Evolutionary conservation across 208 protist species (phyloP).

Genomic region (Trypanosoma congolense): DNA sequence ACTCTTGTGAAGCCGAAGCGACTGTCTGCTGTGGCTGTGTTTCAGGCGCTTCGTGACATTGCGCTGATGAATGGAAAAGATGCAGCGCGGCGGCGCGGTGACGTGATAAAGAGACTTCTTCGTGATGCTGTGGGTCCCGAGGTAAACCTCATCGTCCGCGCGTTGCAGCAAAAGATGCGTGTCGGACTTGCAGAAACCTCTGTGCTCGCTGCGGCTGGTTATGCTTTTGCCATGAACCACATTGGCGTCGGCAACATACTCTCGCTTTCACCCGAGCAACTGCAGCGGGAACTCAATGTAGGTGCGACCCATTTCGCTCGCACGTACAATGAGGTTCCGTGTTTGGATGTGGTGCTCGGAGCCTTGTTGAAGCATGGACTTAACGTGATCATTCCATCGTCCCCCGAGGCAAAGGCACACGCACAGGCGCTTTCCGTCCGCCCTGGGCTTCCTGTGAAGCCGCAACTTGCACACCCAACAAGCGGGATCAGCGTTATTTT

Average conservation of each 20-base stretch:
- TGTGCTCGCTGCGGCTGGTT: constrained; percentile 91
- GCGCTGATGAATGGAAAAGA: constrained; percentile 89
- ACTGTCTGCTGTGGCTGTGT: constrained; percentile 91
- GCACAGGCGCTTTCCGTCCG: constrained; percentile 64
- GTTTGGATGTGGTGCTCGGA: constrained; percentile 71
- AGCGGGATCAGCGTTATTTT: constrained; percentile 90
- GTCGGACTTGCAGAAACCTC: constrained; percentile 97
- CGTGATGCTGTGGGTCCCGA: constrained; percentile 89
- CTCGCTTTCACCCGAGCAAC: constrained; percentile 36
- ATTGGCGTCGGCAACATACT: constrained; percentile 31
- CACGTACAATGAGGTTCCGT: constrained; percentile 82
- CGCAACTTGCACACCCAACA: constrained; percentile 99
- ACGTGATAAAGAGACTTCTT: constrained; percentile 92
- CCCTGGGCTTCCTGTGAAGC: constrained; percentile 94
- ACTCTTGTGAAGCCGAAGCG: constrained; percentile 89
- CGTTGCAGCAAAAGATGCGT: constrained; percentile 96
- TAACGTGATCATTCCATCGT: constrained; percentile 60
- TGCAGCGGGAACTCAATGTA: constrained; percentile 67
- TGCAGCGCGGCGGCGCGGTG: constrained; percentile 82
- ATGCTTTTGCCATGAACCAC: constrained; percentile 88
- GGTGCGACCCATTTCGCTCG: constrained; percentile 49
- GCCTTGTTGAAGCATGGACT: constrained; percentile 72
- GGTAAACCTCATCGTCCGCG: constrained; percentile 93
- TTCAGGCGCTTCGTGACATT: constrained; percentile 86
- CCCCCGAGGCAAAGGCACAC: constrained; percentile 30